Evolutionary conservation across 2,329 filamentous ascomycete genomes (phyloP).

Genomic region (Hypoxylon sp.): DNA sequence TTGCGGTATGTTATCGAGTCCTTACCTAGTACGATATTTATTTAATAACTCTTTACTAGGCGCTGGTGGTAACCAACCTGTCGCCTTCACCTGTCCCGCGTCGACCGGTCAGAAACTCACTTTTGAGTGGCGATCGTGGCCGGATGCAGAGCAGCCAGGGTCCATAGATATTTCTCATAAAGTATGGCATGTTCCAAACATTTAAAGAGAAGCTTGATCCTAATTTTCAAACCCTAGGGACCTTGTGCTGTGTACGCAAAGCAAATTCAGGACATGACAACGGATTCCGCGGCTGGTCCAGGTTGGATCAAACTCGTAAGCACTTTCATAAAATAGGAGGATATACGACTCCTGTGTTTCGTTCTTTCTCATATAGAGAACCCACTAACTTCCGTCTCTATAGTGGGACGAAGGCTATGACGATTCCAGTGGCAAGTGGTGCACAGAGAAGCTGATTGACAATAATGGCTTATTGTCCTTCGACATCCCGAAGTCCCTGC

Average conservation of each 20-base stretch:
- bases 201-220: not conserved
- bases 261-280: slow-evolving; percentile 70
- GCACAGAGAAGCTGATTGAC: slow-evolving; percentile 76
- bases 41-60: slow-evolving; percentile 55
- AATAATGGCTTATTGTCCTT: slow-evolving; percentile 76
- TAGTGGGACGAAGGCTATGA: slow-evolving; percentile 77
- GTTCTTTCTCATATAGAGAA: not conserved
- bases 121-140: slow-evolving; percentile 76
- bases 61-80: slow-evolving; percentile 60
- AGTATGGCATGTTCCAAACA: slow-evolving; percentile 21
- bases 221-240: slow-evolving; percentile 65
- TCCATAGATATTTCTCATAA: slow-evolving; percentile 68
- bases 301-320: slow-evolving; percentile 81
- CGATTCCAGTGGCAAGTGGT: slow-evolving; percentile 70
- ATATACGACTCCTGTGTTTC: not conserved
- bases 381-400: slow-evolving; percentile 4
- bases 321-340: not conserved
- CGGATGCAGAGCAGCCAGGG: slow-evolving; percentile 68
- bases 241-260: slow-evolving; percentile 83
- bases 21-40: slow-evolving; percentile 46
- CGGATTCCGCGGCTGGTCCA: slow-evolving; percentile 68
- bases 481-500: slow-evolving; percentile 71
- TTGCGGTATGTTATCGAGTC: slow-evolving; percentile 67
- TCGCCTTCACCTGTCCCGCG: slow-evolving; percentile 65
- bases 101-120: slow-evolving; percentile 70